phyloP scores from a whole-genome alignment of 805 yeast species.

The Blastobotrys terrestris region DNA sequence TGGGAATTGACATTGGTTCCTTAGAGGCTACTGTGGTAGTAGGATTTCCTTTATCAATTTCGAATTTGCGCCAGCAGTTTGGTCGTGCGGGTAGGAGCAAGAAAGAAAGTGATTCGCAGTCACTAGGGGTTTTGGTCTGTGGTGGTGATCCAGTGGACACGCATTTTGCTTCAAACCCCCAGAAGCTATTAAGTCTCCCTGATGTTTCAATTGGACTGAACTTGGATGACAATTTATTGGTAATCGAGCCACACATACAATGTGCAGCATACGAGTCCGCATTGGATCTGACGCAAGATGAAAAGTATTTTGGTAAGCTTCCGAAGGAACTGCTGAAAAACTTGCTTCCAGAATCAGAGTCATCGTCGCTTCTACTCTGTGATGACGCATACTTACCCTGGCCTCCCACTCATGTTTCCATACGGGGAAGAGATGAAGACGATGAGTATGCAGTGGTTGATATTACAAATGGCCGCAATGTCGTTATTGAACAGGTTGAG shows the following conservation, averaged over 20 bases:
- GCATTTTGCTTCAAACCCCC: slow-evolving; percentile 67
- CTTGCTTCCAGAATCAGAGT: neutral
- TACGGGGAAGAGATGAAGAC: slow-evolving; percentile 77
- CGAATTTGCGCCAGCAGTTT: slow-evolving; percentile 89
- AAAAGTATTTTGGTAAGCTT: neutral
- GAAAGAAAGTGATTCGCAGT: slow-evolving; percentile 48
- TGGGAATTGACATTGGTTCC: slow-evolving; percentile 92
- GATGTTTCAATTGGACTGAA: slow-evolving; percentile 57
- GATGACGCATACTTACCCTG: slow-evolving; percentile 62
- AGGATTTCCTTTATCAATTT: slow-evolving; percentile 85
- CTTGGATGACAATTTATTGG: slow-evolving; percentile 52
- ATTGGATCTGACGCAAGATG: slow-evolving; percentile 38
- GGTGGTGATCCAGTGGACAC: slow-evolving; percentile 80
- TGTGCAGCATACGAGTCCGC: slow-evolving; percentile 92
- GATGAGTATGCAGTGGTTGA: slow-evolving; percentile 85
- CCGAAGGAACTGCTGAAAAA: slow-evolving; percentile 4
- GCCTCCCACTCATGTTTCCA: slow-evolving; percentile 70
- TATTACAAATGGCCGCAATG: slow-evolving; percentile 65
- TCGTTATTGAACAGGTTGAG: slow-evolving; percentile 81
- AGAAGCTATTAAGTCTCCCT: slow-evolving; percentile 43
- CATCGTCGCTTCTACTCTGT: slow-evolving; percentile 40
- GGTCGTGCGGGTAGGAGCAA: slow-evolving; percentile 92
- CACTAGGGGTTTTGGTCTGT: slow-evolving; percentile 78
- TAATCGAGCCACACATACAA: slow-evolving; percentile 79
- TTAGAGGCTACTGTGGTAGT: slow-evolving; percentile 87